These are phyloP conservation scores for Skeletonema potamos DNA, from an alignment of 108 stramenopile species.

Conservation along the genomic window DNA sequence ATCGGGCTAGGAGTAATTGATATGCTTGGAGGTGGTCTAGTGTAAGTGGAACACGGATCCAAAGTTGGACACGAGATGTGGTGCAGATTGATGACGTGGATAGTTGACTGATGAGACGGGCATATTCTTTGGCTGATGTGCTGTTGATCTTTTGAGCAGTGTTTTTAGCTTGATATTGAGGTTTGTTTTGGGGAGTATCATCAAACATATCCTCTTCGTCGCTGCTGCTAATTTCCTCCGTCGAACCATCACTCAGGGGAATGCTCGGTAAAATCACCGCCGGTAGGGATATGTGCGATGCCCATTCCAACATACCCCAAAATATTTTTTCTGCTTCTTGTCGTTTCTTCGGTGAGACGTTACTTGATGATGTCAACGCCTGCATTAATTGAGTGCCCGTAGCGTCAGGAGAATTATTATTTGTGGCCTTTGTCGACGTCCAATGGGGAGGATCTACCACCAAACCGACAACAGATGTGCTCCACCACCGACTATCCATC, in stretches of 20 bases:
- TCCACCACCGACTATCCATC: slow-evolving; percentile 68
- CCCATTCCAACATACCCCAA: slow-evolving; percentile 84
- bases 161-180: neutral
- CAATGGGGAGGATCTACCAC: slow-evolving; percentile 48
- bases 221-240: neutral
- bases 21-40: slow-evolving; percentile 46
- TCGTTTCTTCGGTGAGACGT: neutral
- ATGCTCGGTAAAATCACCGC: slow-evolving; percentile 83
- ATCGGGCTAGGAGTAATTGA: slow-evolving; percentile 63
- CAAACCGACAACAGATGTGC: slow-evolving; percentile 58
- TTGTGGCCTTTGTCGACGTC: neutral
- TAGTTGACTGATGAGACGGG: slow-evolving; percentile 18
- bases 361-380: slow-evolving; percentile 3
- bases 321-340: slow-evolving; percentile 34
- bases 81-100: slow-evolving; percentile 32
- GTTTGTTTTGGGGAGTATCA: neutral
- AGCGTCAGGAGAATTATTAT: neutral
- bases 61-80: slow-evolving; percentile 69
- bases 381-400: slow-evolving; percentile 11
- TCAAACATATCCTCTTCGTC: slow-evolving; percentile 29
- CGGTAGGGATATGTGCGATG: slow-evolving; percentile 88
- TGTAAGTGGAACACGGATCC: slow-evolving; percentile 66
- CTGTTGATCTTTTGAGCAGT: slow-evolving; percentile 8
- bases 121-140: slow-evolving; percentile 37
- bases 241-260: slow-evolving; percentile 16